These are phyloP conservation scores for Xylaria castorea DNA, from an alignment of 495 filamentous ascomycete species.

Conservation along the genomic window DNA sequence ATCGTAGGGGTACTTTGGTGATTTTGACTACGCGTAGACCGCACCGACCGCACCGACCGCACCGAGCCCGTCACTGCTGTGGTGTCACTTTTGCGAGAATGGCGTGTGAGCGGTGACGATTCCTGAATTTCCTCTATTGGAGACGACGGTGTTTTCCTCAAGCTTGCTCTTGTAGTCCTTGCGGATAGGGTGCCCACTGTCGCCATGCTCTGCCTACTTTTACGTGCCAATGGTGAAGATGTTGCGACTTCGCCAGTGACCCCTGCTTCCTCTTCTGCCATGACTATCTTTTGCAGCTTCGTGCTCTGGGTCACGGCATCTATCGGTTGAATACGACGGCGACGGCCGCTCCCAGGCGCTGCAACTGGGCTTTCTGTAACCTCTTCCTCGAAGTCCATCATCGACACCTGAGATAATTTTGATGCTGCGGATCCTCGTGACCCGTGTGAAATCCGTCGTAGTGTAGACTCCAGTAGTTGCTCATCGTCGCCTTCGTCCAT, in stretches of 20 bases:
- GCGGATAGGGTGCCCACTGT: conserved; percentile 32
- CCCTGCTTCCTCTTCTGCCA: conserved; percentile 35
- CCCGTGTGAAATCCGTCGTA: conserved; percentile 10
- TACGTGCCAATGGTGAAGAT: conserved; percentile 52
- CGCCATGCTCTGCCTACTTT: conserved; percentile 40
- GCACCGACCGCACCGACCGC: conserved; percentile 35
- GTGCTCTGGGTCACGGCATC: conserved; percentile 41
- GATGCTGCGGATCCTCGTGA: conserved; percentile 29
- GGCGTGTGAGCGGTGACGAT: conserved; percentile 28
- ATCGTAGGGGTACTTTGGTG: conserved; percentile 28
- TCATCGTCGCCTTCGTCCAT: conserved; percentile 25
- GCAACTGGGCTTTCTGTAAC: conserved; percentile 56
- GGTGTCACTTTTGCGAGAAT: conserved; percentile 32
- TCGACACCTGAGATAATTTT: conserved; percentile 17
- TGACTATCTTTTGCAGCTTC: conserved; percentile 42
- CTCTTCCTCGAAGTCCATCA: conserved; percentile 45
- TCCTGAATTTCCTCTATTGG: conserved; percentile 22
- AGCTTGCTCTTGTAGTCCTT: conserved; percentile 28
- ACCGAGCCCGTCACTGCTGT: conserved; percentile 27
- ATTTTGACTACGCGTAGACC: conserved; percentile 36
- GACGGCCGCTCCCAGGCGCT: conserved; percentile 55
- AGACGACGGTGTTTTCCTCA: conserved; percentile 26
- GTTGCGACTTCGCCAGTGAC: conserved; percentile 34
- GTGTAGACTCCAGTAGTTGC: conserved; percentile 16
- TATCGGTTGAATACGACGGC: conserved; percentile 40